Evolutionary conservation across 2,329 filamentous ascomycete species (phyloP), one percentile per base, ranked within the genome.

Genomic region (Elsinoe necatrix): DNA sequence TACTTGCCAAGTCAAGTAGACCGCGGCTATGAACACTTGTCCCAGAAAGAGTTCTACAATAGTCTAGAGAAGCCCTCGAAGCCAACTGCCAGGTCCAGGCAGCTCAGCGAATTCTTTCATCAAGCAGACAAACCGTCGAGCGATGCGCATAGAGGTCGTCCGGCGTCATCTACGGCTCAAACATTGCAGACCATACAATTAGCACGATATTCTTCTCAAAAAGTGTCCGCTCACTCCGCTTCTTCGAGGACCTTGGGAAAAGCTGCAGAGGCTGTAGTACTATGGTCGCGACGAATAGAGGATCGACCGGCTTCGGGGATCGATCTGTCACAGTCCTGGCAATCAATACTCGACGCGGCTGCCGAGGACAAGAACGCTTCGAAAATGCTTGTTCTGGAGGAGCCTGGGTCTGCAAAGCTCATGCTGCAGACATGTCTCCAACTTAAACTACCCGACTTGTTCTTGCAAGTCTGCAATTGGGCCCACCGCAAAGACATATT

Each of bases 1-100:
- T 52, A 39, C 18, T 14, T 52, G 29, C 51, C 57, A 3, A 55
- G 48, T 8, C 51, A 58, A 21, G 51, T 56, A 6, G 57, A 55
- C 7, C 41, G 34, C 6, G 47, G 35, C 20, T 57, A 57, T 29
- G 20, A 57, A 2, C 43, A 48, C 18, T 8, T 48, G 2, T 48
- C 43, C 14, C 27, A n/a, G 16, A 43, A 18, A 21, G n/a, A 21
- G 3, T 9, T 23, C 39, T 6, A 18, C 4, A 21, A 23, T 3
- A 4, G 2, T 43, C 7, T 16, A n/a, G 39, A 43, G 18, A 4
- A 11, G 4, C 34, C 34, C 9, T 6, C 4, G 5, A 37, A 11
- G 14, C 14, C 34, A 14, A n/a, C 14, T n/a, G 34, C 34, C 9
- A 37, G 34, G 3, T n/a, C 34, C 5, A 12, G 4, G 14, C 34